Evolutionary conservation across 345 rosid species (phyloP).

Genomic region (Theobroma cacao): DNA sequence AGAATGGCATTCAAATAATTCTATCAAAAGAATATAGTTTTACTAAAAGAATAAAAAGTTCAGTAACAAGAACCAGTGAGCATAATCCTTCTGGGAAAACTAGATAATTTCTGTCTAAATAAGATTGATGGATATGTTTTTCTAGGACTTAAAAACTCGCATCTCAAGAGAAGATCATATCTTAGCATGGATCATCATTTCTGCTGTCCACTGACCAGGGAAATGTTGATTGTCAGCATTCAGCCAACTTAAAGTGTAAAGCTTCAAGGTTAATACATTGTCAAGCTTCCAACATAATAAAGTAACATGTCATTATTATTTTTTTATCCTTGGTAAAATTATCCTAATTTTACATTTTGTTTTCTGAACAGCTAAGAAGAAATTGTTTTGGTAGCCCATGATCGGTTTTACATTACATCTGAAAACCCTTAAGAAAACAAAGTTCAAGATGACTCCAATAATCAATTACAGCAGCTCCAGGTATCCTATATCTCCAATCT

Average conservation of each 20-base stretch:
- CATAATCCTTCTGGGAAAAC: background rate
- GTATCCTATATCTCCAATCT: background rate
- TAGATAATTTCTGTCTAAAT: background rate
- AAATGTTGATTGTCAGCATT: background rate
- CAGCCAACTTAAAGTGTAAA: background rate
- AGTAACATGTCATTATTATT: background rate
- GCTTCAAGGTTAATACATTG: background rate
- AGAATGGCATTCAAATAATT: background rate
- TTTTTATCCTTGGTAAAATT: background rate
- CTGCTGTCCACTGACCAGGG: background rate
- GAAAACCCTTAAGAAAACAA: background rate
- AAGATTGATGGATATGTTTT: background rate
- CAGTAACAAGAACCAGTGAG: background rate
- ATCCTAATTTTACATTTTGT: background rate
- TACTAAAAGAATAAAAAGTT: background rate
- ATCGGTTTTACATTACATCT: background rate
- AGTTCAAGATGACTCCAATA: background rate
- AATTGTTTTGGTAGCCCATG: background rate
- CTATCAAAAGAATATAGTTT: background rate
- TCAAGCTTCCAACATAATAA: background rate
- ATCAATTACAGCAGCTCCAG: background rate
- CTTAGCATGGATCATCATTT: background rate
- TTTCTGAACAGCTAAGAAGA: background rate
- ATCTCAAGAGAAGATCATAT: background rate
- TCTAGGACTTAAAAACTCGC: background rate